Conservation (phyloP, 1,284 basidiomycete genomes). For the Pyrrhoderma noxium region DNA sequence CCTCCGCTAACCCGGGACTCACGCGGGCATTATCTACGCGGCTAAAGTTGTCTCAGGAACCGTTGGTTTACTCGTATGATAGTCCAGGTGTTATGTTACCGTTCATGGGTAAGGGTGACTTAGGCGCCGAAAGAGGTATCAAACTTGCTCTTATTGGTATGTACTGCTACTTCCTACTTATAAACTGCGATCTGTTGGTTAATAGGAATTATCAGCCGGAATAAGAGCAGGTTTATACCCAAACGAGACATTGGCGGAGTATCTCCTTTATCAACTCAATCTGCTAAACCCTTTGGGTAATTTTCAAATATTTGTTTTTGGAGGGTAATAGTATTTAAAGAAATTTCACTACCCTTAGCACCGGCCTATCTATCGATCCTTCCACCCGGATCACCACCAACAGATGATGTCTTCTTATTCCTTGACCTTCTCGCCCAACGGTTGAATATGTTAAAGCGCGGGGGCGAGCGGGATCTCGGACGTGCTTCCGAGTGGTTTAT, state of each 20-base stretch:
- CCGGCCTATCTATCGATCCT: constrained; percentile 67
- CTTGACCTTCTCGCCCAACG: constrained; percentile 63
- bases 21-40: constrained; percentile 81
- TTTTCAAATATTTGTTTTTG: background rate
- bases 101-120: constrained; percentile 80
- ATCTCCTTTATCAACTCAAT: constrained; percentile 85
- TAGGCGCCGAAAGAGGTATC: constrained; percentile 84
- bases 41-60: constrained; percentile 72
- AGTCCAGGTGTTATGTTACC: constrained; percentile 97
- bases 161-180: constrained; percentile 22
- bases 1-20: constrained; percentile 83
- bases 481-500: constrained; percentile 78
- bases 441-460: constrained; percentile 75
- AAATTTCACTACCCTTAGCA: constrained; percentile 28
- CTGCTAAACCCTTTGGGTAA: constrained; percentile 63
- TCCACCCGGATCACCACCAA: constrained; percentile 45
- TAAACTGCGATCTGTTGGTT: constrained; percentile 5
- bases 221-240: constrained; percentile 94
- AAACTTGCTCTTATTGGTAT: constrained; percentile 89
- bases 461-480: constrained; percentile 62
- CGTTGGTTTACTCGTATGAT: constrained; percentile 89
- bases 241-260: constrained; percentile 75
- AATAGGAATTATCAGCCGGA: no score
- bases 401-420: constrained; percentile 55
- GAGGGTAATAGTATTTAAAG: background rate